Conservation (phyloP, 1,284 basidiomycete genomes). For the Cutaneotrichosporon dermatis region DNA sequence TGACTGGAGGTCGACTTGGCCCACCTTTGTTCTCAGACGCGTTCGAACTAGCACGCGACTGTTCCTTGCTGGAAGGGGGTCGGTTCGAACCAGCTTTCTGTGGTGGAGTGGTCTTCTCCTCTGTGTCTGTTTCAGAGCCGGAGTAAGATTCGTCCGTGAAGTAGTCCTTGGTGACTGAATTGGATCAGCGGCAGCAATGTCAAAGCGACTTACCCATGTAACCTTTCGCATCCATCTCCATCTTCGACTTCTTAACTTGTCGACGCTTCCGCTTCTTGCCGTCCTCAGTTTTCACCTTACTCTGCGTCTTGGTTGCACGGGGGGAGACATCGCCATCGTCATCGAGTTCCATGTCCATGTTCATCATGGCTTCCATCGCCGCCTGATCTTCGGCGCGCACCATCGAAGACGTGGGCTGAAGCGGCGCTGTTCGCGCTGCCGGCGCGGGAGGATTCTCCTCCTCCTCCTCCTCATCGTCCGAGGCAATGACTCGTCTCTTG, state of each 20-base stretch:
- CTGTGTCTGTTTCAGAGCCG: constrained; percentile 27
- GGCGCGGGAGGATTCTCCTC: constrained; percentile 5
- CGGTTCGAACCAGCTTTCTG: not conserved
- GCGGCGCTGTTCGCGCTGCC: not conserved
- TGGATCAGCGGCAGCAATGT: not conserved
- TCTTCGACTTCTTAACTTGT: constrained; percentile 40
- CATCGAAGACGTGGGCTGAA: constrained; percentile 35
- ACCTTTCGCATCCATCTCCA: constrained; percentile 38
- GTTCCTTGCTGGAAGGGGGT: not conserved
- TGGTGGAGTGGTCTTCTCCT: constrained; percentile 2
- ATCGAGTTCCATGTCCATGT: constrained; percentile 30
- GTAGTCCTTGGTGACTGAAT: constrained; percentile 34
- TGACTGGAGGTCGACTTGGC: not conserved
- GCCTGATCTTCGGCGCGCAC: constrained; percentile 35
- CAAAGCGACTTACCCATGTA: constrained; percentile 37
- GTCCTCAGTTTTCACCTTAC: not conserved
- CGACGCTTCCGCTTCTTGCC: constrained; percentile 14
- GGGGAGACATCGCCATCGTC: constrained; percentile 1
- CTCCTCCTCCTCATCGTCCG: constrained; percentile 30
- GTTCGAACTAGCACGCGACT: not conserved
- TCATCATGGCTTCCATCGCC: constrained; percentile 46
- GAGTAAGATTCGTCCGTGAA: constrained; percentile 36
- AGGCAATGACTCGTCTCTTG: constrained; percentile 32
- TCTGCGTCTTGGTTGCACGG: not conserved
- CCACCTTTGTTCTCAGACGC: not conserved